Base-by-base conservation (phyloP, 2,329 filamentous ascomycete genomes). In the Colletotrichum melonis region DNA sequence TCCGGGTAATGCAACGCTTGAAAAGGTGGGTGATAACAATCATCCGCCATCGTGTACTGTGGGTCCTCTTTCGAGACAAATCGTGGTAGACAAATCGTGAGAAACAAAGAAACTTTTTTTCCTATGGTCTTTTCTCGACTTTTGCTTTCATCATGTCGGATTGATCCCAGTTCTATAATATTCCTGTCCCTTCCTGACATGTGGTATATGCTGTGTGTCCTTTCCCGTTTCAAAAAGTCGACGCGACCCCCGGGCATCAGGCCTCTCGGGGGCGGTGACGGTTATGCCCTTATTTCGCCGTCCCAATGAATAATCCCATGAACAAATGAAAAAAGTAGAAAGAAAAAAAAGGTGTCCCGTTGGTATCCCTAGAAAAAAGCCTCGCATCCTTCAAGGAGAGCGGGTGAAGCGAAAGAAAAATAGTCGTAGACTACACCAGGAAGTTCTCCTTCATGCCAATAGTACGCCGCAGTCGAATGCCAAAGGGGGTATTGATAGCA, bases 391-490 rank as follows among this genome's bases (percentile, higher is more conserved):
- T 75, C 73, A 63, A 75, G 73, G 70, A 74, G 30, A 67, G 63
- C 60, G 73, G 66, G 57, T 60, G 9, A 58, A 69, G 32, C 35
- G 55, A 73, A 75, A 67, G 54, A 67, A 74, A 75, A 72, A 74
- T 62, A 72, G 64, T 72, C 72, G 69, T 72, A 65, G 69, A 74
- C 69, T 74, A 74, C 72, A 67, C 68, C 68, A 74, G 65, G 65
- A 72, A 73, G 64, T 66, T 67, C 65, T 75, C 66, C 55, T 68
- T 58, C 59, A 70, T 75, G 70, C 71, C 66, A 66, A 67, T 67
- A 55, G 52, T 75, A 71, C 73, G 73, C 73, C 73, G 65, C 57
- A 74, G 67, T 71, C 67, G 67, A 74, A 75, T 75, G 73, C 71
- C 67, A 71, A 71, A 66, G 60, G 70, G 70, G 70, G 70, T 73